These are phyloP conservation scores for Cadophora sp. DNA, from an alignment of 2,329 filamentous ascomycete genomes.

Conservation along the genomic window DNA sequence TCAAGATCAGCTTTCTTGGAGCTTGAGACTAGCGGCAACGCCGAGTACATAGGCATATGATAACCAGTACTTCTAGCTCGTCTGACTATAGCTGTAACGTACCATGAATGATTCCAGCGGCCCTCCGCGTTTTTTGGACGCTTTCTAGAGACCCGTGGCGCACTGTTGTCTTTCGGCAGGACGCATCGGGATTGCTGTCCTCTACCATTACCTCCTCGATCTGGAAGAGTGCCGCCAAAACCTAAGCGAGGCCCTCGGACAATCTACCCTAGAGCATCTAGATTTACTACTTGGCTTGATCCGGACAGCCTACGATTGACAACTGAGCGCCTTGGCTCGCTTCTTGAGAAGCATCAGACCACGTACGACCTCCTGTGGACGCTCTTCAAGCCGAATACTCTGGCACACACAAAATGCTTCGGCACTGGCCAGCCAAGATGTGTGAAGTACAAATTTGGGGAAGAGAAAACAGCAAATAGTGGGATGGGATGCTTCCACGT, in stretches of 20 bases:
- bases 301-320: slow-evolving; percentile 26
- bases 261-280: slow-evolving; percentile 21
- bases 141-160: no score
- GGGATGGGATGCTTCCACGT: slow-evolving; percentile 29
- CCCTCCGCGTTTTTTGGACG: no score
- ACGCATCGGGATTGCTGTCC: no score
- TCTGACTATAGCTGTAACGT: no score
- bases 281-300: slow-evolving; percentile 30
- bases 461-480: slow-evolving; percentile 31
- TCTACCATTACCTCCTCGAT: slow-evolving; percentile 29
- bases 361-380: slow-evolving; percentile 47
- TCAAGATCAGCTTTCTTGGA: no score
- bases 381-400: slow-evolving; percentile 46
- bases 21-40: no score
- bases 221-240: slow-evolving; percentile 21
- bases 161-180: no score
- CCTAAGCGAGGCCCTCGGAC: slow-evolving; percentile 1
- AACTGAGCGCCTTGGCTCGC: slow-evolving; percentile 26
- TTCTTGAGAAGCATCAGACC: slow-evolving; percentile 42
- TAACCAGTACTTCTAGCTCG: no score
- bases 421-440: slow-evolving; percentile 33
- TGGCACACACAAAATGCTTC: slow-evolving; percentile 40
- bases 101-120: no score
- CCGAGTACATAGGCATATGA: no score
- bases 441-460: slow-evolving; percentile 34